A percentile compares a stretch with the other conserved stretches of the same genome.
Conservation (phyloP, 106 monocot species). For the Phalaenopsis equestris region DNA sequence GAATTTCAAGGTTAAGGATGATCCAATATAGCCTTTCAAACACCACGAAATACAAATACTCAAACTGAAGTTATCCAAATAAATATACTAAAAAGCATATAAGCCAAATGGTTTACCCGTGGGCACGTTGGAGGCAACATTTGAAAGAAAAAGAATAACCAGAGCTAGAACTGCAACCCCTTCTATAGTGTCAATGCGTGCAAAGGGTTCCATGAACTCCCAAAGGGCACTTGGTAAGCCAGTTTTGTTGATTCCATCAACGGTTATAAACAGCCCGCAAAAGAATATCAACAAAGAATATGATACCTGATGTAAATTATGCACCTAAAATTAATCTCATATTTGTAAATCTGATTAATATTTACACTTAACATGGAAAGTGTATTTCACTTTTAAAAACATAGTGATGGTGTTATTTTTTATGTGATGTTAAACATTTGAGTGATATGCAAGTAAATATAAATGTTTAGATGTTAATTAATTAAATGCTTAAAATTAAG, state of each 20-base stretch:
- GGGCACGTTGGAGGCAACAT: constrained; percentile 88
- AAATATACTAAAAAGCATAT: neutral
- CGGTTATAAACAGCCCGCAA: constrained; percentile 91
- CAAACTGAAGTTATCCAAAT: too few relatives aligned
- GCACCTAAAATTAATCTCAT: neutral
- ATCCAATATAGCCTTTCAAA: too few relatives aligned
- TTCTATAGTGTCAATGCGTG: constrained; percentile 35
- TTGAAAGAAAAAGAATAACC: constrained; percentile 78
- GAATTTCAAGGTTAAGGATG: too few relatives aligned
- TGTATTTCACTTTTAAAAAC: too few relatives aligned
- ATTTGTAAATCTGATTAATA: neutral
- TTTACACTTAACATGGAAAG: too few relatives aligned
- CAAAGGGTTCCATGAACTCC: constrained; percentile 73
- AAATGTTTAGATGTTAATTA: too few relatives aligned
- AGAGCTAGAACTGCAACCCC: constrained; percentile 49
- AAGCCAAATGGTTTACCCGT: constrained; percentile 42
- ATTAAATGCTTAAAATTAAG: too few relatives aligned
- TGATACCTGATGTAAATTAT: constrained; percentile 49
- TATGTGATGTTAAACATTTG: too few relatives aligned
- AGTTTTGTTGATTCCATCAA: constrained; percentile 79
- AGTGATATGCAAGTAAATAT: too few relatives aligned
- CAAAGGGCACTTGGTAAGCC: constrained; percentile 72
- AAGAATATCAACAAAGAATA: constrained; percentile 83
- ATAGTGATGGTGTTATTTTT: too few relatives aligned
- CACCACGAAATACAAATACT: too few relatives aligned